Evolutionary conservation across 768 basidiomycete genomes (phyloP), one percentile per base, ranked within the genome.

Genomic region (Phylloporus sp.): DNA sequence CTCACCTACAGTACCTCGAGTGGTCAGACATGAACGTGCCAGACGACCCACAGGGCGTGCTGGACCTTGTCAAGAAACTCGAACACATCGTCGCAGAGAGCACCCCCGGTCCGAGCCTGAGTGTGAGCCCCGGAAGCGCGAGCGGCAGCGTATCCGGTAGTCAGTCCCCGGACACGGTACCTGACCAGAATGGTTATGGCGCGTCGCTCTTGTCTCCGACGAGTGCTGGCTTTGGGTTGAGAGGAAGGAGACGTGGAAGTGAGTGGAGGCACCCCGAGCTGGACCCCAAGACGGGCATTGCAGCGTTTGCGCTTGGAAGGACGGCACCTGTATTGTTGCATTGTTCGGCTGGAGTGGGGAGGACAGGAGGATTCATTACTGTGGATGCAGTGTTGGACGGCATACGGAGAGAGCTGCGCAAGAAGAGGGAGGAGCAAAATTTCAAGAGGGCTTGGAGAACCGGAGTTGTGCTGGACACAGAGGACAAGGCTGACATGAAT

Each of bases 11-110:
- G 67, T 97, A 93, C 63, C 77, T 95, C 34, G 86, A 88, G 34
- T 98, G 95, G 95, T 92, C 95, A 2, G 95, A 98, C 62, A 87
- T 97, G 75, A 94, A 94, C 65, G 92, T 98, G 12, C 95, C 95
- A 0, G 83, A 86, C 12, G 84, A 91, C 52, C 85, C 95, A 0
- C 73, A 80, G 7, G 86, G 85, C 7, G 73, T 97, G 18, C 70
- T 97, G 36, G 73, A 78, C 13, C 77, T 98, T 22, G 80, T 97
- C 47, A 77, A 75, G 53, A 83, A 85, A 55, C 86, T 92, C n/a
- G 84, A 69, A 34, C 57, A 56, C 11, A 61, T 63, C 8, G 59
- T 59, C 1, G 56, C 48, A 26, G 67, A 66, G 45, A 69, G 62
- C 15, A 65, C 65, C 0, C 67, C 65, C 11, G 62, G 67, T 11